These are phyloP conservation scores for Rhizoclosmatium sp. DNA, from an alignment of 192 early-diverging fungal species.

Conservation along the genomic window DNA sequence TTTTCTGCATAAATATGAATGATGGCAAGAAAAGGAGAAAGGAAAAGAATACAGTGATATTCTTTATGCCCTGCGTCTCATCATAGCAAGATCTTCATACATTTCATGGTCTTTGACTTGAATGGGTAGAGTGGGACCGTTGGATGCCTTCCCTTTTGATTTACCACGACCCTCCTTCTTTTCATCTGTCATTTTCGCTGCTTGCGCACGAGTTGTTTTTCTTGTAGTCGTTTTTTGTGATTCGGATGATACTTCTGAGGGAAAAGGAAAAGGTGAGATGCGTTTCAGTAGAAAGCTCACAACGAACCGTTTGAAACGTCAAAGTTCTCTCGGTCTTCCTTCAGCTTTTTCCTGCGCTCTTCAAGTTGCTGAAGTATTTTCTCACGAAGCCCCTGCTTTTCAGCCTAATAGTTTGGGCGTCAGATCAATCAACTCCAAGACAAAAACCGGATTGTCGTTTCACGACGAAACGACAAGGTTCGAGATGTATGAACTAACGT, in stretches of 20 bases:
- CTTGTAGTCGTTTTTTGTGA: conserved; percentile 49
- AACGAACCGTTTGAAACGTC: conserved; percentile 70
- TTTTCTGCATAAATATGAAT: not conserved
- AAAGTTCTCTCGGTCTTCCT: conserved; percentile 86
- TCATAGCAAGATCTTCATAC: conserved; percentile 31
- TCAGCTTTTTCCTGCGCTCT: conserved; percentile 74
- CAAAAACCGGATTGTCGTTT: too few species aligned
- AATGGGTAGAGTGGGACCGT: conserved; percentile 29
- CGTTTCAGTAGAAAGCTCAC: not conserved
- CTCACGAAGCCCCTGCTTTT: conserved; percentile 71
- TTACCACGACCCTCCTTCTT: conserved; percentile 43
- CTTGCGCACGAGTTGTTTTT: conserved; percentile 51
- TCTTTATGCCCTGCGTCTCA: conserved; percentile 5
- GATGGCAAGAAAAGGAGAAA: too few species aligned
- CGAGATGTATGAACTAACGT: not conserved
- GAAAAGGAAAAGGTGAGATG: not conserved
- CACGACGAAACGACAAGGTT: conserved; percentile 1
- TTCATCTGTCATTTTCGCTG: conserved; percentile 53
- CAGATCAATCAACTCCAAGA: not conserved
- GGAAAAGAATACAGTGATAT: too few species aligned
- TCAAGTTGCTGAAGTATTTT: conserved; percentile 81
- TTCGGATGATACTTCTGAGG: conserved; percentile 44
- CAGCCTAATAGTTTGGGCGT: conserved; percentile 31
- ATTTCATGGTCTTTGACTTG: conserved; percentile 38
- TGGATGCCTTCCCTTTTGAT: conserved; percentile 40